Base-by-base conservation (phyloP, 352 stramenopile genomes). In the Globisporangium paddicum region DNA sequence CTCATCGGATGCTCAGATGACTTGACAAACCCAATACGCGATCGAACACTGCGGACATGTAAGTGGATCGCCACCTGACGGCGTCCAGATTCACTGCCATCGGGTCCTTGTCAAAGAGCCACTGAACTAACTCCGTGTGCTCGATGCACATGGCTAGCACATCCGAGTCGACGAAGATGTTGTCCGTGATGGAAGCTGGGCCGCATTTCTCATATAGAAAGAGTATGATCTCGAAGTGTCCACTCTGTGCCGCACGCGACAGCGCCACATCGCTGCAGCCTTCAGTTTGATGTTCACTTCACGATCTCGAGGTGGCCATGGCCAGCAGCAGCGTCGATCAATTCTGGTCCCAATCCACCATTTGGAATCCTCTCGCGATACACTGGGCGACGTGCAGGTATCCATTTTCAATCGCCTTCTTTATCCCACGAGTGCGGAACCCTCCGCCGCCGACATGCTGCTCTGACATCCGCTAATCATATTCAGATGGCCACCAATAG, bases 371-470 rank as follows among this genome's bases (percentile, higher is more conserved):
- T n/a, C n/a, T n/a, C 44, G 6, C 26, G 9, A 73, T 54, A 58
- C 60, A 73, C 30, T 65, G 30, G 13, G 72, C 19, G 18, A 69
- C 60, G 18, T 51, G 21, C 25, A 73, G 21, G n/a, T 69, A 52
- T 3, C 64, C 67, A 19, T 66, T 52, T n/a, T n/a, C n/a, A n/a
- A n/a, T n/a, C n/a, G n/a, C n/a, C n/a, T n/a, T n/a, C n/a, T n/a
- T n/a, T n/a, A n/a, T n/a, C n/a, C n/a, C n/a, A n/a, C n/a, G n/a
- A n/a, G 6, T 59, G 37, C 6, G 45, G 16, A 14, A 51, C 25
- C 6, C 25, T 13, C 25, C 16, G 14, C 11, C 45, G 18, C 45
- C 45, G 25, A 37, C 25, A 9, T 51, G 3, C 13, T 51, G 25
- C 45, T 37, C 45, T 18, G 45, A 23, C 23, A 51, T 35, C 45